phyloP scores from a whole-genome alignment of 345 rosid genomes.

The Gossypium longicalyx region DNA sequence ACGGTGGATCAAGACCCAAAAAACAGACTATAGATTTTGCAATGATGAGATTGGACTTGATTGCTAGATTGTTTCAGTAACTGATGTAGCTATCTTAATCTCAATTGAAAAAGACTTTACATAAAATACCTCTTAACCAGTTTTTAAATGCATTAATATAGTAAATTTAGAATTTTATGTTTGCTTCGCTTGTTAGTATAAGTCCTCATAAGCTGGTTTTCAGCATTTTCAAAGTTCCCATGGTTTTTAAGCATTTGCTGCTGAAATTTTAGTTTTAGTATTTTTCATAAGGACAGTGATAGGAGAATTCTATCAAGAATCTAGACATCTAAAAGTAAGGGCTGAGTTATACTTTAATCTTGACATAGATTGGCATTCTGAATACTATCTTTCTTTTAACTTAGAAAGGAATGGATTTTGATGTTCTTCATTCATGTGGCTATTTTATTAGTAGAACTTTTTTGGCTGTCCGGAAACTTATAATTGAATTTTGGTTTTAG shows the following conservation, averaged over 20 bases:
- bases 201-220: slow-evolving; percentile 1
- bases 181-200: background rate
- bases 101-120: slow-evolving; percentile 1
- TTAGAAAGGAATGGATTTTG: background rate
- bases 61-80: slow-evolving; percentile 7
- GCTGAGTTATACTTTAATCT: background rate
- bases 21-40: background rate
- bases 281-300: background rate
- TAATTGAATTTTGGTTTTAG: background rate
- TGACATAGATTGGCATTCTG: background rate
- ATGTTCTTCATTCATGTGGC: background rate
- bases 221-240: background rate
- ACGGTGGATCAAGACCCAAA: background rate
- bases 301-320: background rate
- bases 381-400: background rate
- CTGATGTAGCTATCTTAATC: background rate
- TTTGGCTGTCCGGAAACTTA: background rate
- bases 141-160: background rate
- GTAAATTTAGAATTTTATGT: background rate
- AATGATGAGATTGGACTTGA: slow-evolving; percentile 10
- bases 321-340: background rate
- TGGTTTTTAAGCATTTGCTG: background rate
- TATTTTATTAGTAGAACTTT: background rate
- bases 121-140: background rate
- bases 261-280: background rate